Evolutionary conservation across 768 basidiomycete species (phyloP).

Genomic region (Stropharia rugosoannulata): DNA sequence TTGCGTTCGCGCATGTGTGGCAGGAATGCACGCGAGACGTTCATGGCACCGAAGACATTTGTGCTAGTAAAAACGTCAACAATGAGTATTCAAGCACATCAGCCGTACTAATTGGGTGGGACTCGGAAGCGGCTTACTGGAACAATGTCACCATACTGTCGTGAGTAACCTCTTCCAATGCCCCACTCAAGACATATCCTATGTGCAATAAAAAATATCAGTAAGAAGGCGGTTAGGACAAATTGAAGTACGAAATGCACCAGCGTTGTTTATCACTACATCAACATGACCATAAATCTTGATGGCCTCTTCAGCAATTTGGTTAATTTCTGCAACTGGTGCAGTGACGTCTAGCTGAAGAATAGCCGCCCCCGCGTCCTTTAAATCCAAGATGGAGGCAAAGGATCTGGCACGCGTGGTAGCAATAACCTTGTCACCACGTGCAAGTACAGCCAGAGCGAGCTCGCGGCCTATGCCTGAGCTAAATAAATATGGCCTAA

Average conservation of each 20-base stretch:
- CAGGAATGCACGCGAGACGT: slow-evolving; percentile 45
- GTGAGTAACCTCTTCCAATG: too few species aligned
- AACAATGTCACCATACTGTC: too few species aligned
- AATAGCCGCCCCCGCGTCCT: slow-evolving; percentile 12
- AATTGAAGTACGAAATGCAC: slow-evolving; percentile 1
- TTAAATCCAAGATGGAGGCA: slow-evolving; percentile 28
- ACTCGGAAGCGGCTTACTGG: too few species aligned
- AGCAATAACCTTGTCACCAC: slow-evolving; percentile 49
- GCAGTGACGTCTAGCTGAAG: slow-evolving; percentile 13
- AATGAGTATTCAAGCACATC: background rate
- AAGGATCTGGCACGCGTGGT: slow-evolving; percentile 37
- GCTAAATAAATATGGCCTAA: slow-evolving; percentile 7
- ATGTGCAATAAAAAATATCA: too few species aligned
- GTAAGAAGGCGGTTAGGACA: too few species aligned
- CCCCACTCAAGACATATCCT: too few species aligned
- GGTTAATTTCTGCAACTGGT: slow-evolving; percentile 20
- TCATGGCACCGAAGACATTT: slow-evolving; percentile 43
- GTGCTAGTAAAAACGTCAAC: slow-evolving; percentile 25
- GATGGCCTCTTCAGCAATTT: slow-evolving; percentile 28
- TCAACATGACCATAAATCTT: slow-evolving; percentile 37
- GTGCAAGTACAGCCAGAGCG: slow-evolving; percentile 37
- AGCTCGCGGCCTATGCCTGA: slow-evolving; percentile 39
- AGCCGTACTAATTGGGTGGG: background rate
- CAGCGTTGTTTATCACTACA: slow-evolving; percentile 45
- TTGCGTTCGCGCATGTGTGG: slow-evolving; percentile 43